Conservation (phyloP, 352 stramenopile species). For the Globisporangium uncinulatum region DNA sequence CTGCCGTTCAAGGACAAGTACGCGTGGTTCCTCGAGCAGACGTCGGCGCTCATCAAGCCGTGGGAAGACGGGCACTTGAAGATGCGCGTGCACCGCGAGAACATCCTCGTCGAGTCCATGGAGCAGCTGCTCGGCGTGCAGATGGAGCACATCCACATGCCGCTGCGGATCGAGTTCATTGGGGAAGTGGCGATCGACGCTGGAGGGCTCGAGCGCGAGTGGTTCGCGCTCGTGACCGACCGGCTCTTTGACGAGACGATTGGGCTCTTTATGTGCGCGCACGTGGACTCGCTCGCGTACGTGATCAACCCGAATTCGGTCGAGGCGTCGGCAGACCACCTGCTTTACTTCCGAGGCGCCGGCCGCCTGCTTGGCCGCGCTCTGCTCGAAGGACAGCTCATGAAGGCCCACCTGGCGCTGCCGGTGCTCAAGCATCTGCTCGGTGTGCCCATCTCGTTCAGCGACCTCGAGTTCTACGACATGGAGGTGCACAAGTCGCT, state of each 20-base stretch:
- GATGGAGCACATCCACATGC: slow-evolving; percentile 86
- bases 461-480: slow-evolving; percentile 88
- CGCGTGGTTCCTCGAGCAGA: slow-evolving; percentile 82
- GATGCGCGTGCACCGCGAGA: slow-evolving; percentile 81
- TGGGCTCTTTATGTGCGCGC: slow-evolving; percentile 82
- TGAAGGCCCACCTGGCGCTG: slow-evolving; percentile 78
- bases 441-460: slow-evolving; percentile 83
- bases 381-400: slow-evolving; percentile 93
- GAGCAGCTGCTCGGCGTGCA: slow-evolving; percentile 77
- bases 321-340: slow-evolving; percentile 88
- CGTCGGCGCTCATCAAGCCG: slow-evolving; percentile 75
- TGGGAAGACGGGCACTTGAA: slow-evolving; percentile 84
- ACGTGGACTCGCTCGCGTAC: slow-evolving; percentile 75
- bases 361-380: slow-evolving; percentile 94
- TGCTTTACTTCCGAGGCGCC: slow-evolving; percentile 97
- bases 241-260: slow-evolving; percentile 85
- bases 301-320: slow-evolving; percentile 82
- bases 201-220: slow-evolving; percentile 86
- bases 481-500: slow-evolving; percentile 80
- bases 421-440: slow-evolving; percentile 84
- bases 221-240: slow-evolving; percentile 82
- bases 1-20: slow-evolving; percentile 88
- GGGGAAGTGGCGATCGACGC: slow-evolving; percentile 87
- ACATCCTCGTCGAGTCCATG: slow-evolving; percentile 84
- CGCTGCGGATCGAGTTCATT: slow-evolving; percentile 85